Conservation (phyloP, 306 rosid genomes). For the Bauhinia variegata region DNA sequence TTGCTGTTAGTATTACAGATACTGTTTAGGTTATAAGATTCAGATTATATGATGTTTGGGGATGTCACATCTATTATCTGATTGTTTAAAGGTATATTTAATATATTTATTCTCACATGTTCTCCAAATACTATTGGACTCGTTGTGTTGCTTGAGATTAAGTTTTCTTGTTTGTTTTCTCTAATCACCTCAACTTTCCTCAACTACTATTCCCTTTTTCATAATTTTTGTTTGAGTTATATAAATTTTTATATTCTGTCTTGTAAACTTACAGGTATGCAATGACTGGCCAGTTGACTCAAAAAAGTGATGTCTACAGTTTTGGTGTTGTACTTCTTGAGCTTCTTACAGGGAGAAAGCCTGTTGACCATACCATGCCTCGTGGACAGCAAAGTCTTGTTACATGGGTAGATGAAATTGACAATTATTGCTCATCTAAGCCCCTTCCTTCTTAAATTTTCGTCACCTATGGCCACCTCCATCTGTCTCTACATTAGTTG, state of each 20-base stretch:
- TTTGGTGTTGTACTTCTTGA: slow-evolving; percentile 78
- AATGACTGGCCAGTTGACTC: slow-evolving; percentile 78
- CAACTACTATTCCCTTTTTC: not conserved
- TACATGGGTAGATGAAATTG: slow-evolving; percentile 96
- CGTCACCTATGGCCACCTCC: too few relatives aligned
- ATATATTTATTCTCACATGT: not conserved
- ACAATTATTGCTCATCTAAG: too few relatives aligned
- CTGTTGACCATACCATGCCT: slow-evolving; percentile 81
- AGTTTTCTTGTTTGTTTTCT: slow-evolving; percentile 11
- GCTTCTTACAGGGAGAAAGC: slow-evolving; percentile 73
- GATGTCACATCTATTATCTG: too few relatives aligned
- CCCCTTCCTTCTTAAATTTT: too few relatives aligned
- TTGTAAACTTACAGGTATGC: slow-evolving; percentile 58
- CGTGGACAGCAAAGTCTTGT: slow-evolving; percentile 82
- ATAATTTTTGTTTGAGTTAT: slow-evolving; percentile 9
- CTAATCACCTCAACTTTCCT: slow-evolving; percentile 9
- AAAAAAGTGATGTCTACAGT: slow-evolving; percentile 75
- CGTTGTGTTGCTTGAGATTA: too few relatives aligned
- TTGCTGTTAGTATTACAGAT: slow-evolving; percentile 8
- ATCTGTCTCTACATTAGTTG: slow-evolving; percentile 1
- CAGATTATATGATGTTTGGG: not conserved
- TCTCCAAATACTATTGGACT: not conserved
- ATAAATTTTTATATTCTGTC: slow-evolving; percentile 32
- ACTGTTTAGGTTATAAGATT: too few relatives aligned
- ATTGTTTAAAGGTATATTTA: not conserved